These are phyloP conservation scores for Eucalyptus sp. DNA, from an alignment of 345 rosid genomes.

Conservation along the genomic window DNA sequence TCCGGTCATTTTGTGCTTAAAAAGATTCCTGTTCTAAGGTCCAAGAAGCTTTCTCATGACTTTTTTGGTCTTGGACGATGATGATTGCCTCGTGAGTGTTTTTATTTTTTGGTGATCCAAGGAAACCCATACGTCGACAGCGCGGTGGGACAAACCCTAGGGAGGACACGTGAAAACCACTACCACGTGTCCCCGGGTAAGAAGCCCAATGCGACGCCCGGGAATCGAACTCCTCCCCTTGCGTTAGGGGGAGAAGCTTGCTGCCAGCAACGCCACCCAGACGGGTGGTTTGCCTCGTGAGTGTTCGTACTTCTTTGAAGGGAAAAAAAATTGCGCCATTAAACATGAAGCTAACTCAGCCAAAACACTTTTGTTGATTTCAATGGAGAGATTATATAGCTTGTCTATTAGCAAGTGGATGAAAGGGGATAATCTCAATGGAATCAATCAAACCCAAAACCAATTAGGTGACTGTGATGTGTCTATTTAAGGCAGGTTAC, in stretches of 20 bases:
- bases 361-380: neutral
- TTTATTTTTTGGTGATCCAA: accelerated
- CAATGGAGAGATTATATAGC: neutral
- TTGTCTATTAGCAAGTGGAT: neutral
- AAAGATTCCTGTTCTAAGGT: neutral
- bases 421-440: neutral
- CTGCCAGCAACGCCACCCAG: no score
- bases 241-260: no score
- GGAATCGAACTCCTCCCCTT: no score
- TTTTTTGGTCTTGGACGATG: neutral
- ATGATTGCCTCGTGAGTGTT: no score
- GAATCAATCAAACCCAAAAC: neutral
- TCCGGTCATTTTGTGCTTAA: neutral
- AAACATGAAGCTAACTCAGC: neutral
- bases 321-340: neutral
- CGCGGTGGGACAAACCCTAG: no score
- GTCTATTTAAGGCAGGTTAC: neutral
- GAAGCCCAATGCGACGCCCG: no score
- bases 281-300: neutral
- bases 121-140: no score
- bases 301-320: neutral
- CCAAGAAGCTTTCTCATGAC: neutral
- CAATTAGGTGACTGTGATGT: neutral
- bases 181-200: no score
- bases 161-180: no score